Percentiles rank a stretch among this genome's conserved stretches.
phyloP scores from a whole-genome alignment of 129 eudicot genomes.

The Helianthus tuberosus region DNA sequence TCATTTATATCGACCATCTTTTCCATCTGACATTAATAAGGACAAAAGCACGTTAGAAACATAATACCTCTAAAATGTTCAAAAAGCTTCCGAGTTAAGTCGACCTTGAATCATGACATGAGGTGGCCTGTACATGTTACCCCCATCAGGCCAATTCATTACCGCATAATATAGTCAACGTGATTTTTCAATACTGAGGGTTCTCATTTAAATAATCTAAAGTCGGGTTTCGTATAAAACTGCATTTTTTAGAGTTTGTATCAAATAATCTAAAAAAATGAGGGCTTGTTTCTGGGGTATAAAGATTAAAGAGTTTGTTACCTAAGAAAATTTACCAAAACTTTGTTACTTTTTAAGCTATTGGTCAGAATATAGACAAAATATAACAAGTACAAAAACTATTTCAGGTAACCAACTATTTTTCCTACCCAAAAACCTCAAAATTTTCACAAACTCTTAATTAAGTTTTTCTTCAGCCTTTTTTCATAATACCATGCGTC shows the following conservation, averaged over 20 bases:
- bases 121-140: not conserved
- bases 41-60: not conserved
- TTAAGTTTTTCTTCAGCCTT: no score
- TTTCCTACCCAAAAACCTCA: not conserved
- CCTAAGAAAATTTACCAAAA: no score
- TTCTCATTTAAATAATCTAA: no score
- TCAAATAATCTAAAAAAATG: not conserved
- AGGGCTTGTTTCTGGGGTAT: not conserved
- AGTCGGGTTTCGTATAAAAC: not conserved
- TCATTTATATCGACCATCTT: slow-evolving; percentile 88
- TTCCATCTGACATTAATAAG: slow-evolving; percentile 63
- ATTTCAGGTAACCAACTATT: not conserved
- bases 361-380: not conserved
- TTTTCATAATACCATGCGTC: not conserved
- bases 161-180: no score
- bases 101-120: no score
- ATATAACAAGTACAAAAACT: not conserved
- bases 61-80: not conserved
- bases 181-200: no score
- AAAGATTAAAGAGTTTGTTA: no score
- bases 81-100: no score
- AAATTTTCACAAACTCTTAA: not conserved
- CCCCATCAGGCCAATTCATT: not conserved
- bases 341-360: not conserved
- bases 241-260: not conserved